Percentiles rank a stretch among this genome's conserved stretches.
phyloP scores from a whole-genome alignment of 768 basidiomycete species.

The Amanita muscaria region DNA sequence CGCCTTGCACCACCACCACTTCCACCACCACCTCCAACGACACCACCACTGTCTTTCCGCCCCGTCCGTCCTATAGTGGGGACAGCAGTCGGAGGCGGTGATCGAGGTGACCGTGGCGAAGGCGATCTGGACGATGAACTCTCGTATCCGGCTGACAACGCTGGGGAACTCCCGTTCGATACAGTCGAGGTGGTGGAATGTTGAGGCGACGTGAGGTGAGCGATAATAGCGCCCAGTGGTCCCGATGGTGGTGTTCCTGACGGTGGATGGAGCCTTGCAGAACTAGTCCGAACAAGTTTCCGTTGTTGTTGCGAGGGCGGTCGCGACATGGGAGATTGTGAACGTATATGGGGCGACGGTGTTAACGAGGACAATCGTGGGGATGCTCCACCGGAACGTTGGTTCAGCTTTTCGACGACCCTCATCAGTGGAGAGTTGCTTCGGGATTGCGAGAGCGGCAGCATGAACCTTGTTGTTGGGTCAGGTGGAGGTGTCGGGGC shows the following conservation, averaged over 20 bases:
- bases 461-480: slow-evolving; percentile 14
- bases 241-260: background rate
- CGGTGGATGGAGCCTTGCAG: too few species aligned
- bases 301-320: background rate
- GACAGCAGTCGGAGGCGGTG: slow-evolving; percentile 25
- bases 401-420: background rate
- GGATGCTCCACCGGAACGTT: slow-evolving; percentile 21
- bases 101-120: slow-evolving; percentile 27
- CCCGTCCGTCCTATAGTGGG: slow-evolving; percentile 13
- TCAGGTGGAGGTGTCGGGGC: slow-evolving; percentile 30
- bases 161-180: slow-evolving; percentile 46
- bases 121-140: slow-evolving; percentile 45
- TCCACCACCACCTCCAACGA: background rate
- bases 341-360: slow-evolving; percentile 4
- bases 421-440: slow-evolving; percentile 9
- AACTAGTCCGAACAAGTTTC: background rate
- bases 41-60: slow-evolving; percentile 5
- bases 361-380: slow-evolving; percentile 11
- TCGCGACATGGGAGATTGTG: background rate
- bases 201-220: slow-evolving; percentile 20
- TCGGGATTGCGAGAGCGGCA: slow-evolving; percentile 11
- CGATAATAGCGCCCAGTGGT: background rate
- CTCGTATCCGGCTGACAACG: slow-evolving; percentile 51
- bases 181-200: slow-evolving; percentile 20
- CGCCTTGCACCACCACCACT: too few species aligned